Base-by-base conservation (phyloP, 208 protist genomes). In the Naegleria lovaniensis region DNA sequence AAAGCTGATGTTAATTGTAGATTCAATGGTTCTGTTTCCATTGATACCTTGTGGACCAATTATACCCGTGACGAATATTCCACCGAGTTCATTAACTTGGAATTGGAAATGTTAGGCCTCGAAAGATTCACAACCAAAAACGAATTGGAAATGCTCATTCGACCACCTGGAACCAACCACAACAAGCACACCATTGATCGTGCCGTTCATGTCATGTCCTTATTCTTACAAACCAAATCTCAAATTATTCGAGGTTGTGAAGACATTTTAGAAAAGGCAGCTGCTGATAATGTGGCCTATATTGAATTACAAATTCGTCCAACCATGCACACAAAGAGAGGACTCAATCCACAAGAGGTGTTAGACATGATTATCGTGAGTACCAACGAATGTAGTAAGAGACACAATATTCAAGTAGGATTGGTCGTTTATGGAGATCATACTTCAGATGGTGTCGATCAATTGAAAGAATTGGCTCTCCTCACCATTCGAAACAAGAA, bases 201-300 rank as follows among this genome's bases (percentile, higher is more conserved):
- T 40, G 75, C n/a, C 75, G 33, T 83, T 83, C 75, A 83, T 38
- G 75, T 39, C 75, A 83, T 83, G 75, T 83, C 75, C 33, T 39
- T 83, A n/a, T 83, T 83, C n/a, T 83, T 83, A 39, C 75, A 83
- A 39, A 83, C 75, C 13, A n/a, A 83, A n/a, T 15, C 9, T n/a
- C 75, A 83, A 83, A n/a, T 83, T 40, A 1, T 40, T n/a, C 0
- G 29, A 36, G 75, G 75, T 19, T 39, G 22, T n/a, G 75, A 83
- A 39, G 75, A 83, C 29, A 83, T 83, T 83, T 83, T 83, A 40
- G 75, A 83, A 39, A 83, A 83, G 4, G 75, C 75, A 36, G 75
- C 33, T 39, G 33, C 22, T 5, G 75, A 83, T 11, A 22, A 83
- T 83, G 75, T 83, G 25, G 11, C 13, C 9, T 83, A 83, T 39